Conservation (phyloP, 805 yeast genomes). For the Grigorovia yakushimaensis region DNA sequence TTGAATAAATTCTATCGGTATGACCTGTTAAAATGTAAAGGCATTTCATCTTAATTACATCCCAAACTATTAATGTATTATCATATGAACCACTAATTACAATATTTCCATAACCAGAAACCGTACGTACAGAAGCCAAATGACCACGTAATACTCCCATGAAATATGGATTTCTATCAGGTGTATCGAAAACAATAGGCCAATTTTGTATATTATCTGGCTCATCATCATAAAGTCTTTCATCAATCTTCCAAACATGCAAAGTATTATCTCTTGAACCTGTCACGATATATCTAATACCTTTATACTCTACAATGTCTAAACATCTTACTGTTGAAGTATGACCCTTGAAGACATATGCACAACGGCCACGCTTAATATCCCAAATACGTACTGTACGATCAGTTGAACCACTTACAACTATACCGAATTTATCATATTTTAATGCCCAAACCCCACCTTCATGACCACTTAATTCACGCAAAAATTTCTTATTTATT, state of each 20-base stretch:
- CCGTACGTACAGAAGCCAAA: slow-evolving; percentile 72
- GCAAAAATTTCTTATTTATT: slow-evolving; percentile 51
- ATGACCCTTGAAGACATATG: slow-evolving; percentile 87
- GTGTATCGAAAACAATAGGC: slow-evolving; percentile 26
- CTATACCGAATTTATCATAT: slow-evolving; percentile 57
- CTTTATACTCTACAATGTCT: slow-evolving; percentile 64
- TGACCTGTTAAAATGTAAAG: slow-evolving; percentile 73
- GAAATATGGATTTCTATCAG: slow-evolving; percentile 46
- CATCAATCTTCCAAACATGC: slow-evolving; percentile 76
- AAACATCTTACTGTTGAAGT: slow-evolving; percentile 88
- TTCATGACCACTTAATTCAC: slow-evolving; percentile 73
- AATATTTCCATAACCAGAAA: slow-evolving; percentile 75
- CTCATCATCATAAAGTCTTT: slow-evolving; percentile 52
- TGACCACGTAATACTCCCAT: slow-evolving; percentile 67
- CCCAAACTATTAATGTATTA: slow-evolving; percentile 87
- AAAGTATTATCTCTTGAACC: slow-evolving; percentile 74
- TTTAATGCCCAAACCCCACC: slow-evolving; percentile 99
- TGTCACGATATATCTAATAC: slow-evolving; percentile 65
- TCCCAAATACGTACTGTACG: slow-evolving; percentile 93
- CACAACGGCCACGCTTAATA: slow-evolving; percentile 70
- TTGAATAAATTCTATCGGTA: slow-evolving; percentile 79
- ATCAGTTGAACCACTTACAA: slow-evolving; percentile 92
- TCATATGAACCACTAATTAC: slow-evolving; percentile 89
- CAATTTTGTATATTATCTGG: slow-evolving; percentile 49
- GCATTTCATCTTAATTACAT: slow-evolving; percentile 63